Evolutionary conservation across 495 filamentous ascomycete species (phyloP).

Genomic region (Oidiodendron maius): DNA sequence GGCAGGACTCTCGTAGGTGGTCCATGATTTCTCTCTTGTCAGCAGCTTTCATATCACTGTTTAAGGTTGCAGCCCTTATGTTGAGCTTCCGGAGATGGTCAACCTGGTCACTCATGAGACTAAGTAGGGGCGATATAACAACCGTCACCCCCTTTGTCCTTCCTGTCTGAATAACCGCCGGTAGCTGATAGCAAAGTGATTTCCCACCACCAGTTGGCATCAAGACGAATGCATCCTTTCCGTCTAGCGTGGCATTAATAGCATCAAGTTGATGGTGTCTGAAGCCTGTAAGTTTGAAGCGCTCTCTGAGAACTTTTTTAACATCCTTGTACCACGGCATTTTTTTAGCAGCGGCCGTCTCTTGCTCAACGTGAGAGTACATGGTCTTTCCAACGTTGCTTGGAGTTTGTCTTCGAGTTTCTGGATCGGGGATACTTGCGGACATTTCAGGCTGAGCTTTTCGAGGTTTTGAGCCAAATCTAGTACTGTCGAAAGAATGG

Average conservation of each 20-base stretch:
- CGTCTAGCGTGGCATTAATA: conserved; percentile 84
- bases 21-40: conserved; percentile 55
- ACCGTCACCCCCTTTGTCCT: conserved; percentile 81
- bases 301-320: conserved; percentile 62
- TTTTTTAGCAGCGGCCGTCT: conserved; percentile 31
- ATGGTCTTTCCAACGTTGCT: conserved; percentile 27
- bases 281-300: conserved; percentile 81
- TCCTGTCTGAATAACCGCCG: conserved; percentile 76
- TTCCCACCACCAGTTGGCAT: conserved; percentile 99
- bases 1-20: conserved; percentile 49
- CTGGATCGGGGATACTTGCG: neutral
- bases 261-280: conserved; percentile 90
- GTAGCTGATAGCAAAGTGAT: conserved; percentile 93
- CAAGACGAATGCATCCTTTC: conserved; percentile 85
- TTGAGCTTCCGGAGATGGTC: conserved; percentile 67
- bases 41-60: conserved; percentile 57
- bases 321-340: conserved; percentile 85
- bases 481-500: conserved; percentile 19
- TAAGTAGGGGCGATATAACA: conserved; percentile 89
- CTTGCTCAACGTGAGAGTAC: conserved; percentile 27
- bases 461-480: neutral
- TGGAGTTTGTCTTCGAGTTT: conserved; percentile 27
- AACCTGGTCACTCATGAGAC: conserved; percentile 96
- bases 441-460: conserved; percentile 7
- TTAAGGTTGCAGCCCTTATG: conserved; percentile 72